Evolutionary conservation across 176 grass and related monocot species (phyloP).

Genomic region (Puccinellia tenuiflora): DNA sequence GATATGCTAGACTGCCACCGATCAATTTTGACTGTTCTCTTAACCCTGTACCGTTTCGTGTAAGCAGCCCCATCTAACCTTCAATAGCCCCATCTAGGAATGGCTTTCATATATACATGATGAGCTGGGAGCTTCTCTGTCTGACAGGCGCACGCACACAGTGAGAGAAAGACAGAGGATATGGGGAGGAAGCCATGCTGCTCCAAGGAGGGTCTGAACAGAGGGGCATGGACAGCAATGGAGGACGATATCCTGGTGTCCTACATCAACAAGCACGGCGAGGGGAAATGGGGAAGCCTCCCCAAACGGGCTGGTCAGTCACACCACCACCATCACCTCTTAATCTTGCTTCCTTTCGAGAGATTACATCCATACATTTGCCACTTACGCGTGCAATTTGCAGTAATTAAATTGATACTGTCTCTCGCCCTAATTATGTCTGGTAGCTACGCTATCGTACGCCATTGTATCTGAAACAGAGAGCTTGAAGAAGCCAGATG

Average conservation of each 20-base stretch:
- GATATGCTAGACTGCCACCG: too few relatives aligned
- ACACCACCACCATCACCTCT: not conserved
- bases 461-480: not conserved
- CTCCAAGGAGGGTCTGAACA: conserved; percentile 50
- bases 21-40: not conserved
- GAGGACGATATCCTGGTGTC: conserved; percentile 46
- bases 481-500: not conserved
- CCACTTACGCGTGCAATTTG: not conserved
- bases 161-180: not conserved
- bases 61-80: not conserved
- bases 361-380: not conserved
- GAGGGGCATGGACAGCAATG: conserved; percentile 50
- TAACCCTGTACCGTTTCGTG: not conserved
- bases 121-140: not conserved
- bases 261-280: conserved; percentile 47
- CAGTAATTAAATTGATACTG: not conserved
- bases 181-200: conserved; percentile 55
- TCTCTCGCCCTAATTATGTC: not conserved
- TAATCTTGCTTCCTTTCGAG: not conserved
- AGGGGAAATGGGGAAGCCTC: conserved; percentile 48
- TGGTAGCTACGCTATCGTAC: not conserved
- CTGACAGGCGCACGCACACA: not conserved
- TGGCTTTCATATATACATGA: not conserved
- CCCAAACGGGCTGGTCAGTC: conserved; percentile 40
- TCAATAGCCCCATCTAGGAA: not conserved